phyloP scores from a whole-genome alignment of 805 yeast genomes.

The Saccharomyces jurei region DNA sequence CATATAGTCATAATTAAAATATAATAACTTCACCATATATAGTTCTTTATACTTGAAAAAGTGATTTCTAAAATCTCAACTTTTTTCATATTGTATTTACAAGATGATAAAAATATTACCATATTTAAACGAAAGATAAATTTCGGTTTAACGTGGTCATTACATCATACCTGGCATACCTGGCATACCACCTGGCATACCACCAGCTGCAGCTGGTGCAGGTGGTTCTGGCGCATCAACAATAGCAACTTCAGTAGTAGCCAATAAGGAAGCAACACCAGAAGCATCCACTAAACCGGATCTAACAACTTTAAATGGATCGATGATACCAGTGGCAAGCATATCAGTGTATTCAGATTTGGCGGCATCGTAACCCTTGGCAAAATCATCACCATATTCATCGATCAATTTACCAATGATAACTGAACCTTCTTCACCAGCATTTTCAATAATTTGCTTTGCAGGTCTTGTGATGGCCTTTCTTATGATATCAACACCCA shows the following conservation, averaged over 20 bases:
- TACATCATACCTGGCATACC: slow-evolving; percentile 55
- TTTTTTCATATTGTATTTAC: not conserved
- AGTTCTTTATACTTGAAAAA: not conserved
- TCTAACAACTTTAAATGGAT: slow-evolving; percentile 96
- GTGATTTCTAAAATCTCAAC: not conserved
- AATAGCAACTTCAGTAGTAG: slow-evolving; percentile 97
- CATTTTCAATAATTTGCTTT: slow-evolving; percentile 87
- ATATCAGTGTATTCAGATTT: slow-evolving; percentile 91
- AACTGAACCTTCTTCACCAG: slow-evolving; percentile 96
- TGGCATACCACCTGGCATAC: slow-evolving; percentile 49
- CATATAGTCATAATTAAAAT: not conserved
- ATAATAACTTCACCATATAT: not conserved
- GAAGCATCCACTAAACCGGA: slow-evolving; percentile 92
- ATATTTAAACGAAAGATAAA: not conserved
- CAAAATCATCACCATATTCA: slow-evolving; percentile 59
- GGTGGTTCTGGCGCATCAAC: slow-evolving; percentile 88
- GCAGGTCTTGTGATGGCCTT: slow-evolving; percentile 94
- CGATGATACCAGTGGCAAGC: slow-evolving; percentile 95
- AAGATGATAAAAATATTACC: not conserved
- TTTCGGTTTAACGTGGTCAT: not conserved
- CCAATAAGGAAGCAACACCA: slow-evolving; percentile 94
- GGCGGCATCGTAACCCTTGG: slow-evolving; percentile 84
- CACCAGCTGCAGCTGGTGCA: slow-evolving; percentile 43
- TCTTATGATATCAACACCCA: slow-evolving; percentile 90
- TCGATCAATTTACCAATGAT: slow-evolving; percentile 77